phyloP scores from a whole-genome alignment of 2,329 filamentous ascomycete genomes.

The Delphinella strobiligena region DNA sequence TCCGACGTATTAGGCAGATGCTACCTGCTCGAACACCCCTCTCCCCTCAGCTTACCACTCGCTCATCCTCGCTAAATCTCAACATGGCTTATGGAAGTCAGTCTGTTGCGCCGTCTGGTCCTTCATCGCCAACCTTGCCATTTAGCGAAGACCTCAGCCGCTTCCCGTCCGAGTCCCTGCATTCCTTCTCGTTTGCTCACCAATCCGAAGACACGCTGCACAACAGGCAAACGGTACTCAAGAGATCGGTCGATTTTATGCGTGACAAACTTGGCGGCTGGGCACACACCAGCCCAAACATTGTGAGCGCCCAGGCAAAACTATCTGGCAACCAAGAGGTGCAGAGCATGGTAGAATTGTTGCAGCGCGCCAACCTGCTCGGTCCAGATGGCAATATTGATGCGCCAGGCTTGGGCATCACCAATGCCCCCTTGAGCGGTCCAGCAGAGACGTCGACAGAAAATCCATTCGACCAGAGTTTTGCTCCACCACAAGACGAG shows the following conservation, averaged over 20 bases:
- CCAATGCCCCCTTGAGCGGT: slow-evolving; percentile 61
- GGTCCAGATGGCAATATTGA: slow-evolving; percentile 49
- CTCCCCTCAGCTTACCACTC: slow-evolving; percentile 50
- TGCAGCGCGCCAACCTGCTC: slow-evolving; percentile 70
- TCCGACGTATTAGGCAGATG: slow-evolving; percentile 84
- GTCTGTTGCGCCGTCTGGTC: slow-evolving; percentile 40
- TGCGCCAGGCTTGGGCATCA: slow-evolving; percentile 32
- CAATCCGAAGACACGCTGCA: slow-evolving; percentile 88
- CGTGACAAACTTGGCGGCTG: slow-evolving; percentile 73
- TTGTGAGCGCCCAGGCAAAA: slow-evolving; percentile 74
- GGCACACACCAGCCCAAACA: slow-evolving; percentile 60
- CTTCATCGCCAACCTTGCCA: slow-evolving; percentile 54
- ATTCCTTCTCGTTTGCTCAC: slow-evolving; percentile 96
- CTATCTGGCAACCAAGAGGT: slow-evolving; percentile 73
- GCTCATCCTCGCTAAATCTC: slow-evolving; percentile 62
- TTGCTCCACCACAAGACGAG: slow-evolving; percentile 35
- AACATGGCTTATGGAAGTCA: slow-evolving; percentile 39
- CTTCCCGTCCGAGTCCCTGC: slow-evolving; percentile 89
- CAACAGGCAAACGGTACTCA: slow-evolving; percentile 83
- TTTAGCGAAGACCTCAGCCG: slow-evolving; percentile 81
- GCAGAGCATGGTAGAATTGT: slow-evolving; percentile 80
- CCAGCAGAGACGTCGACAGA: slow-evolving; percentile 60
- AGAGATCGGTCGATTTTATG: slow-evolving; percentile 93
- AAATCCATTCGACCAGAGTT: slow-evolving; percentile 79
- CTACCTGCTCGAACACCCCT: slow-evolving; percentile 57